Base-by-base conservation (phyloP, 1,139 yeast species). In the Spathaspora jeffriesii region DNA sequence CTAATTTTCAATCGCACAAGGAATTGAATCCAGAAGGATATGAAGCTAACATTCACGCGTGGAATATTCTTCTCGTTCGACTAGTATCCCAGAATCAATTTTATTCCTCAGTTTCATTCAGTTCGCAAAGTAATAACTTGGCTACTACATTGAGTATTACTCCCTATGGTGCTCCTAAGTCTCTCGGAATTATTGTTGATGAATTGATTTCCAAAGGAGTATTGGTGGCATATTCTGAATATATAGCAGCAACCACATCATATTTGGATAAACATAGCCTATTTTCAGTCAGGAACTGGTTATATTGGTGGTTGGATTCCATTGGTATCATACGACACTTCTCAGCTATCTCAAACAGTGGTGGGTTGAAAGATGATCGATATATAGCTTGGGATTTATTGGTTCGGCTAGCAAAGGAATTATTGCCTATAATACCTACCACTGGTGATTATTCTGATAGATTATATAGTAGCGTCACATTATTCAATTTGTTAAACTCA, bases 21-120 rank as follows among this genome's bases (percentile, higher is more conserved):
- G 77, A 73, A 9, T 56, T 76, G 20, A 87, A 87, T 58, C 79
- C 79, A 1, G 91, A 84, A 52, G 95, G 95, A 1, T 86, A 71
- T 54, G 79, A 73, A 34, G 93, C 93, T 21, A 87, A 87, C 57
- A 53, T 85, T n/a, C 62, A 64, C 2, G 86, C 90, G 1, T 87
- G 95, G 95, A 44, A 51, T 6, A 49, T 56, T 8, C 59, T 73
- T 15, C 50, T 74, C 14, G 42, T 44, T 9, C 57, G 59, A 10
- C 47, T 72, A 22, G 54, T 69, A 30, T 48, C 42, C 8, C 38
- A 34, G 4, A 34, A 34, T 11, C 38, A 34, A 34, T 34, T 18
- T 34, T 22, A 34, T 34, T 34, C 38, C 13, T 9, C 38, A 18
- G 13, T 34, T 34, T 34, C 38, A 17, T 8, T 34, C 23, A 34